Conservation (phyloP, 2,329 filamentous ascomycete genomes). For the Hymenoscyphus occultus region DNA sequence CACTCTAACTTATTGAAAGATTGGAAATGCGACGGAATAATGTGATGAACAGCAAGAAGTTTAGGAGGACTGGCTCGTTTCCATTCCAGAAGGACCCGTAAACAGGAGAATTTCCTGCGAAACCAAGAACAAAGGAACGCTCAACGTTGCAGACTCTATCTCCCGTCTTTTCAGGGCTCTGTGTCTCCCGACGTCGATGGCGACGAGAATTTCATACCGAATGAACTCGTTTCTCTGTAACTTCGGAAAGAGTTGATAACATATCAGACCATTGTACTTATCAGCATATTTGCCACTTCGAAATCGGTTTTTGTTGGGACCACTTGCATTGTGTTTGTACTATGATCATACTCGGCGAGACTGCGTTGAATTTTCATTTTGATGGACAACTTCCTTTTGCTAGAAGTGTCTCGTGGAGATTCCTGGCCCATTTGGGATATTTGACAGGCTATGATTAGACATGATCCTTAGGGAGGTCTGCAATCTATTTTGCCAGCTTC, state of each 20-base stretch:
- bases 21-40: neutral
- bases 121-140: neutral
- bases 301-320: neutral
- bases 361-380: neutral
- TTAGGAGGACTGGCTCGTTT: neutral
- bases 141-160: neutral
- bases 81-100: neutral
- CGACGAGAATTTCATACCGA: slow-evolving; percentile 1
- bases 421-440: neutral
- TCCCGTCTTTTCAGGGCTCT: neutral
- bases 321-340: neutral
- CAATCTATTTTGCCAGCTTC: neutral
- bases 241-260: neutral
- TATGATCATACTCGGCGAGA: neutral
- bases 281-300: neutral
- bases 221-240: neutral
- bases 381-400: neutral
- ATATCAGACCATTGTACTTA: neutral
- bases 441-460: neutral
- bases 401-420: neutral
- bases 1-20: neutral
- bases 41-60: neutral
- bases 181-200: neutral
- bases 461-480: neutral
- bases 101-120: neutral